These are phyloP conservation scores for Arbutus unedo DNA, from an alignment of 148 eudicot genomes.

Conservation along the genomic window DNA sequence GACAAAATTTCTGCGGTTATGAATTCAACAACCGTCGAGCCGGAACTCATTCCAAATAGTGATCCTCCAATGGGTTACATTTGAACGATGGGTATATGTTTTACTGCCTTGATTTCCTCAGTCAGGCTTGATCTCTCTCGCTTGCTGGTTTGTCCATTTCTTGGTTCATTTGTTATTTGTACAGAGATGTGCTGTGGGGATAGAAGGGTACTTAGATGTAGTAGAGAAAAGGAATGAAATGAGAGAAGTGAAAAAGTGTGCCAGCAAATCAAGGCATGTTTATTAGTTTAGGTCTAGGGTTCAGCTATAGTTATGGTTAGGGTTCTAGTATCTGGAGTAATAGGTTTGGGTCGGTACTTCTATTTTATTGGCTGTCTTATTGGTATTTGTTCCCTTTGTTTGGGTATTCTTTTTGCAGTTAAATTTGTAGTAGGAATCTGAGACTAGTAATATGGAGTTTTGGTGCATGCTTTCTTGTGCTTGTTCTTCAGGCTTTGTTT, in stretches of 20 bases:
- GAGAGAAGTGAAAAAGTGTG: slow-evolving; percentile 4
- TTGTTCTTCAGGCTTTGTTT: neutral
- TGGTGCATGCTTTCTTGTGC: neutral
- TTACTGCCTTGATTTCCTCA: slow-evolving; percentile 23
- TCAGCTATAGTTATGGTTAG: slow-evolving; percentile 15
- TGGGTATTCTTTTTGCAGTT: slow-evolving; percentile 31
- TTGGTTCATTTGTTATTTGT: slow-evolving; percentile 30
- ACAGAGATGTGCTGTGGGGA: slow-evolving; percentile 28
- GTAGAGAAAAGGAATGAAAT: slow-evolving; percentile 16
- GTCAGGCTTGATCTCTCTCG: neutral
- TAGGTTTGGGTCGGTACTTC: neutral
- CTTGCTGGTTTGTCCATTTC: slow-evolving; percentile 28
- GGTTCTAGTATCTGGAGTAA: neutral
- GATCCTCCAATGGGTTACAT: slow-evolving; percentile 26
- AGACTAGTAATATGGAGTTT: slow-evolving; percentile 8
- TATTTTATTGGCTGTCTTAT: neutral
- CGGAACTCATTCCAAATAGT: slow-evolving; percentile 34
- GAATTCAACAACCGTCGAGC: neutral
- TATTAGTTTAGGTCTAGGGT: slow-evolving; percentile 8
- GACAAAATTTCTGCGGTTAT: neutral
- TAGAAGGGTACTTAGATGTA: slow-evolving; percentile 12
- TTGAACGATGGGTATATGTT: slow-evolving; percentile 18
- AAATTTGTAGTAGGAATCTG: slow-evolving; percentile 15
- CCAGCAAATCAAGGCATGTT: neutral
- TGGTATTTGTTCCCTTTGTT: neutral